Conservation (phyloP, 139 green algal genomes). For the Dunaliella primolecta region DNA sequence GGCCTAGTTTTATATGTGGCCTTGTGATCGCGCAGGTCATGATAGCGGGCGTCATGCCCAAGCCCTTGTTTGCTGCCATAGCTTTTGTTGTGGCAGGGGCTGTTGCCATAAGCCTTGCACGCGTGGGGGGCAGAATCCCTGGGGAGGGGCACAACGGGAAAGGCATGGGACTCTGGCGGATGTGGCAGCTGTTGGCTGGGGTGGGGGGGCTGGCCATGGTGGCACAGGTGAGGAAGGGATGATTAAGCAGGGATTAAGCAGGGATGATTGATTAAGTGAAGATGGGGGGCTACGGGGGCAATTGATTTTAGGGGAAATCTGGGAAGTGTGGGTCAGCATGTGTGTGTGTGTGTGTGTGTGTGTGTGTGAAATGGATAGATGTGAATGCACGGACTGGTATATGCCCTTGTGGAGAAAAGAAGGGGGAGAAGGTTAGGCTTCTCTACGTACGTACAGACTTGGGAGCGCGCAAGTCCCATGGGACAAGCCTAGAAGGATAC, state of each 20-base stretch:
- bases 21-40: constrained; percentile 48
- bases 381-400: background rate
- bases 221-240: constrained; percentile 62
- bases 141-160: constrained; percentile 5
- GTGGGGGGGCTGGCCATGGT: constrained; percentile 60
- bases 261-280: too few species aligned
- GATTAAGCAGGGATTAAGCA: too few species aligned
- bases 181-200: constrained; percentile 56
- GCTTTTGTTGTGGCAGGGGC: constrained; percentile 11
- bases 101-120: constrained; percentile 23
- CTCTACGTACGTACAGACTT: too few species aligned
- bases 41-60: constrained; percentile 45
- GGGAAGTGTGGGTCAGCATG: constrained; percentile 2
- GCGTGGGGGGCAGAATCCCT: constrained; percentile 16
- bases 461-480: too few species aligned
- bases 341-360: background rate
- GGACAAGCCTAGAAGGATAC: too few species aligned
- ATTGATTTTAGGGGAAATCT: too few species aligned
- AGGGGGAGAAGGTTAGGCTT: too few species aligned
- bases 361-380: background rate
- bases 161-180: constrained; percentile 35
- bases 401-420: too few species aligned
- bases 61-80: constrained; percentile 31
- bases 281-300: too few species aligned
- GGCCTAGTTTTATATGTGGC: too few species aligned